phyloP scores from a whole-genome alignment of 2,329 filamentous ascomycete genomes.

The Elsinoe arachidis region DNA sequence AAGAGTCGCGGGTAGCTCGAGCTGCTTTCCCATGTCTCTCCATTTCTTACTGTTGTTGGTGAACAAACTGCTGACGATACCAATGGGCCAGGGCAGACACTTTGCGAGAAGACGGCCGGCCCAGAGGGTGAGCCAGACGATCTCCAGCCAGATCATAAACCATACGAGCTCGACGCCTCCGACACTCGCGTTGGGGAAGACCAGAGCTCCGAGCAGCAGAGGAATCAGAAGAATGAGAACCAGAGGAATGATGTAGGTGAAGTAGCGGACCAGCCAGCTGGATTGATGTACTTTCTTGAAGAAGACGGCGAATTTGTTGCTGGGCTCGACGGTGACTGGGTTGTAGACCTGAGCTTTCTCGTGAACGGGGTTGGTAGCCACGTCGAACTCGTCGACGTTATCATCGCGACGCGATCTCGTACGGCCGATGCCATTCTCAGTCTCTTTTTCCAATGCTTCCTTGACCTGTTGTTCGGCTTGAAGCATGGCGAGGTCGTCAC shows the following conservation, averaged over 20 bases:
- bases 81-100: slow-evolving; percentile 53
- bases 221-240: slow-evolving; percentile 58
- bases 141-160: slow-evolving; percentile 94
- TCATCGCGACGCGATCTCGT: slow-evolving; percentile 46
- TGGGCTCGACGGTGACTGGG: slow-evolving; percentile 51
- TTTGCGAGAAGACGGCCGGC: slow-evolving; percentile 58
- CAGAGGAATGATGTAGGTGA: slow-evolving; percentile 61
- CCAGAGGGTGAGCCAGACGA: slow-evolving; percentile 89
- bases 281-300: slow-evolving; percentile 58
- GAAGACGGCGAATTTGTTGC: slow-evolving; percentile 53
- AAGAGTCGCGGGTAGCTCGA: slow-evolving; percentile 75
- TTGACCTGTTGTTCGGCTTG: slow-evolving; percentile 55
- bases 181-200: slow-evolving; percentile 43
- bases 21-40: slow-evolving; percentile 75
- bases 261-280: slow-evolving; percentile 58
- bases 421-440: slow-evolving; percentile 35
- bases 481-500: slow-evolving; percentile 58
- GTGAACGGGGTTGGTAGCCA: slow-evolving; percentile 59
- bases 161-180: slow-evolving; percentile 74
- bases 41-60: slow-evolving; percentile 89
- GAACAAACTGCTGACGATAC: slow-evolving; percentile 60
- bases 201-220: slow-evolving; percentile 54
- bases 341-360: slow-evolving; percentile 57
- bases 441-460: slow-evolving; percentile 32
- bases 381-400: slow-evolving; percentile 57